Base-by-base conservation (phyloP, 768 basidiomycete genomes). In the Kwoniella bestiolae region DNA sequence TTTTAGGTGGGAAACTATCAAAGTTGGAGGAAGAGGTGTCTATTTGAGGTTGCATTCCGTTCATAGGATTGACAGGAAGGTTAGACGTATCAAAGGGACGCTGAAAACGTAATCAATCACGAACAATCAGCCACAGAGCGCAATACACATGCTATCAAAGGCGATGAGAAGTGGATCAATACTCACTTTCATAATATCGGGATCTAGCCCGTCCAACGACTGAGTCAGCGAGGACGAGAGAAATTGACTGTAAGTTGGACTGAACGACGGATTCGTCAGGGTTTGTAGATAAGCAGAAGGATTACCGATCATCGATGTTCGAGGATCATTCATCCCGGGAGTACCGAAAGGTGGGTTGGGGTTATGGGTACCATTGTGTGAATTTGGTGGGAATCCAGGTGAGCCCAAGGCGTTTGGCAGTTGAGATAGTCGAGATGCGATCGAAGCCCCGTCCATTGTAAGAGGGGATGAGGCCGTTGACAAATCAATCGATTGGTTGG, bases 111-210 rank as follows among this genome's bases (percentile, higher is more conserved):
- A 49, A 64, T 58, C 31, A 49, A 26, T 29, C n/a, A 26, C 9
- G 41, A 45, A 31, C 6, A 47, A 25, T 21, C 46, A 23, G 3
- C n/a, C 23, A 44, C 29, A 3, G 5, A 26, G 34, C 18, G 56
- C n/a, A n/a, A 46, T 9, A 25, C 26, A 11, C 56, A 14, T 1
- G 46, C 3, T n/a, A 25, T 14, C 51, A 25, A 29, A 32, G 32
- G 18, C n/a, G n/a, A n/a, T n/a, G n/a, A 16, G 29, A 3, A 32
- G 9, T 12, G 18, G 14, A 51, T 12, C 5, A 9, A n/a, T 28
- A 60, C 73, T 65, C 67, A 77, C 76, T 63, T 77, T 77, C 74
- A 77, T 77, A 50, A 67, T 72, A 53, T 75, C 70, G 41, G 66
- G 65, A 63, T 71, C 68, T 59, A 69, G 46, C 56, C 66, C 57